phyloP scores from a whole-genome alignment of 2,329 filamentous ascomycete species.

The Diaporthe ampelina region DNA sequence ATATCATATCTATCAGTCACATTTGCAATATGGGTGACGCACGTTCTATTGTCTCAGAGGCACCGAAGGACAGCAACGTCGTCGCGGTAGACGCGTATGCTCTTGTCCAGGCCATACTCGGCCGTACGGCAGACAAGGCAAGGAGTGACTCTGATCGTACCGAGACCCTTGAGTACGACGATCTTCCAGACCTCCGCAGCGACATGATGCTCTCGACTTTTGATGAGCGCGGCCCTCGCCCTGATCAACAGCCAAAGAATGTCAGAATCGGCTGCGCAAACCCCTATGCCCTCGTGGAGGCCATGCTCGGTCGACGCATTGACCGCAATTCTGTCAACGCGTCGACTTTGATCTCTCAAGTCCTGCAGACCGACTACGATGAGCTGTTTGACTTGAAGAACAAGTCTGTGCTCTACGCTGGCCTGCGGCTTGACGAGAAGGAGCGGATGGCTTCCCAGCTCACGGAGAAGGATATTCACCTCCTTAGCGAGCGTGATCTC shows the following conservation, averaged over 20 bases:
- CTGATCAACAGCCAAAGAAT: constrained; percentile 55
- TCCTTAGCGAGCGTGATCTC: constrained; percentile 58
- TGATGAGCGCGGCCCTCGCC: constrained; percentile 46
- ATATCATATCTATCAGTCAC: not conserved
- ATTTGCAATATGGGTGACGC: constrained; percentile 41
- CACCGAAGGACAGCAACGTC: constrained; percentile 41
- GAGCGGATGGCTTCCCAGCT: constrained; percentile 55
- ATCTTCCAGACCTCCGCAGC: constrained; percentile 45
- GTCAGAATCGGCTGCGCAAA: constrained; percentile 57
- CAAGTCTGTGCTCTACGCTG: constrained; percentile 58
- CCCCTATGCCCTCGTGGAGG: constrained; percentile 60
- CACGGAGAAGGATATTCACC: constrained; percentile 55
- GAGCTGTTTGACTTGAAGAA: constrained; percentile 63
- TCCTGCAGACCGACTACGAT: constrained; percentile 62
- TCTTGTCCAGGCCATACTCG: constrained; percentile 56
- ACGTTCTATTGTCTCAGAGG: constrained; percentile 35
- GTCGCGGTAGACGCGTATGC: constrained; percentile 52
- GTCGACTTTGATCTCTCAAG: constrained; percentile 53
- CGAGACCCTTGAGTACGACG: constrained; percentile 51
- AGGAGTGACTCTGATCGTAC: constrained; percentile 46
- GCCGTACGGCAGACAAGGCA: constrained; percentile 48
- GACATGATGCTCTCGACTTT: constrained; percentile 46
- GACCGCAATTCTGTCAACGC: constrained; percentile 51
- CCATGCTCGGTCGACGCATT: constrained; percentile 57
- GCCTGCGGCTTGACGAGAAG: constrained; percentile 56